Evolutionary conservation across 106 monocot genomes (phyloP).

Genomic region (Ottelia alismoides): DNA sequence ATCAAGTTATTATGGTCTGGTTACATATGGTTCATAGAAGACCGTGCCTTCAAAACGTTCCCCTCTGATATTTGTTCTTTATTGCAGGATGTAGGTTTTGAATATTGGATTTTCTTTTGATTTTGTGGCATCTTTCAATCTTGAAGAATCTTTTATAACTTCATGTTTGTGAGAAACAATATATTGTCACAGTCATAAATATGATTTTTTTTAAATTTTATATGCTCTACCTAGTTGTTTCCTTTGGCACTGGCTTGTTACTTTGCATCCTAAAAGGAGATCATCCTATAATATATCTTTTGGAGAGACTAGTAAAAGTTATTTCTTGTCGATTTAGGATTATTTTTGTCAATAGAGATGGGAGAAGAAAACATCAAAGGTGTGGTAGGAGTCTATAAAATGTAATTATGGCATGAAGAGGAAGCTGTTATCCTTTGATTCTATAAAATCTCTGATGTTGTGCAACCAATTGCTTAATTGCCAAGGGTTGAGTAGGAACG

Average conservation of each 20-base stretch:
- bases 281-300: conserved; percentile 16
- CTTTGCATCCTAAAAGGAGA: background rate
- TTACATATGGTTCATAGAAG: no score
- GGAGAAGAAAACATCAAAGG: conserved; percentile 33
- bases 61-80: no score
- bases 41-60: no score
- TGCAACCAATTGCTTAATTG: background rate
- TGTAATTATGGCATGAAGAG: conserved; percentile 17
- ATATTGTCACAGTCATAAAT: no score
- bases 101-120: no score
- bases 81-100: no score
- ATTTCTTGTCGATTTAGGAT: conserved; percentile 21
- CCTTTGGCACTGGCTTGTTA: background rate
- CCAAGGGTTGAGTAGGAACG: no score
- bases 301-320: conserved; percentile 22
- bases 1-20: no score
- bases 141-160: no score
- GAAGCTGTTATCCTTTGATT: conserved; percentile 16
- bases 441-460: conserved; percentile 2
- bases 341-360: conserved; percentile 33
- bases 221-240: background rate
- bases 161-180: no score
- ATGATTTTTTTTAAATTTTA: background rate
- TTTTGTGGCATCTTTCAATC: no score
- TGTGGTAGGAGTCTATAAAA: conserved; percentile 24